These are phyloP conservation scores for Ensete glaucum DNA, from an alignment of 176 grass and related monocot genomes.

Conservation along the genomic window DNA sequence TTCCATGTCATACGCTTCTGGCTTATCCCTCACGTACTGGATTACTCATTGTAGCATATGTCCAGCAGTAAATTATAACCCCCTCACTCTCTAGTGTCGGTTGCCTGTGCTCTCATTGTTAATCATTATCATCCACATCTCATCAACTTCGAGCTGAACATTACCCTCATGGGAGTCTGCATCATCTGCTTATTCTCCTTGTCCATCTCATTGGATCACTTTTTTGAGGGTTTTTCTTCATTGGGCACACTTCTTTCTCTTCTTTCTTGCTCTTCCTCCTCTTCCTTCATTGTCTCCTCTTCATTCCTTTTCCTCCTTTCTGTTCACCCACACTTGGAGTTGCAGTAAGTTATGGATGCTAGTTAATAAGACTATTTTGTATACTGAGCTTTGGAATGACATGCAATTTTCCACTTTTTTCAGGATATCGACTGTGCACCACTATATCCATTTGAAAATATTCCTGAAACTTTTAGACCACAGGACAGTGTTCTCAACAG, in stretches of 20 bases:
- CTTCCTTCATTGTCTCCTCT: too few relatives aligned
- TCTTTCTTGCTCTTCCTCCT: too few relatives aligned
- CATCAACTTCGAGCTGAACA: not conserved
- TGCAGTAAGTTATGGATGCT: not conserved
- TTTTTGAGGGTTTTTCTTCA: too few relatives aligned
- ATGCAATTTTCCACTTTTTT: constrained; percentile 15
- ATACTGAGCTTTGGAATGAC: not conserved
- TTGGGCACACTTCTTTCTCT: too few relatives aligned
- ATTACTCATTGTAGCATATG: not conserved
- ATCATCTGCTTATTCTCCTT: not conserved
- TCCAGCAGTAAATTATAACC: not conserved
- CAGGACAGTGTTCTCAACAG: constrained; percentile 38
- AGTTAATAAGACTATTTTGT: not conserved
- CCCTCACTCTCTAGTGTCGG: not conserved
- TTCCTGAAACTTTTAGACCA: constrained; percentile 57
- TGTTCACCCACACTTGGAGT: too few relatives aligned
- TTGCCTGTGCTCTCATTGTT: not conserved
- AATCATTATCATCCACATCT: not conserved
- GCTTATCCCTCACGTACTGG: not conserved
- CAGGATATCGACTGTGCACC: constrained; percentile 99
- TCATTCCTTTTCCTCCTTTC: too few relatives aligned
- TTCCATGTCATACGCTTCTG: not conserved
- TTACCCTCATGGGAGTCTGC: not conserved
- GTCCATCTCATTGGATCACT: not conserved
- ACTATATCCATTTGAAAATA: constrained; percentile 76